Evolutionary conservation across 2,329 filamentous ascomycete species (phyloP).

Genomic region (Akanthomyces uredinophilus): DNA sequence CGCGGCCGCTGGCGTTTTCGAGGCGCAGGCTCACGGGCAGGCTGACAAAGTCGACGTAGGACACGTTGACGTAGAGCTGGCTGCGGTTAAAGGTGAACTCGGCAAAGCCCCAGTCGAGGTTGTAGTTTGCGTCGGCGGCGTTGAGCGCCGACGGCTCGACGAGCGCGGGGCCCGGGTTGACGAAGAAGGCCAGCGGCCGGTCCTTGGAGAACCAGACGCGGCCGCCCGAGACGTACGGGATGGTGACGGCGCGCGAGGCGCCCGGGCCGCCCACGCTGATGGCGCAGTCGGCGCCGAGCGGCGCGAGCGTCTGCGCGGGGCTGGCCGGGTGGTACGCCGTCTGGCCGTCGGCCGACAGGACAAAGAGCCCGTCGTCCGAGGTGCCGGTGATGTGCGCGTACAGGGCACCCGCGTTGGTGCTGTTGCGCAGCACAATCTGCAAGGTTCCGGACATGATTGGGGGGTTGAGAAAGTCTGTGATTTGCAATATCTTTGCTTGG

Average conservation of each 20-base stretch:
- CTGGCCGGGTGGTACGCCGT: conserved; percentile 61
- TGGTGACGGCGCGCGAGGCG: conserved; percentile 52
- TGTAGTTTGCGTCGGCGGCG: conserved; percentile 55
- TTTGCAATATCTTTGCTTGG: background rate
- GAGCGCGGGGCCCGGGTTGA: conserved; percentile 67
- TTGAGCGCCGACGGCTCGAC: conserved; percentile 73
- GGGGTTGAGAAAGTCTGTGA: too few species aligned
- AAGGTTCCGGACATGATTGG: conserved; percentile 33
- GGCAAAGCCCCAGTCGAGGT: conserved; percentile 60
- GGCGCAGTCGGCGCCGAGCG: conserved; percentile 52
- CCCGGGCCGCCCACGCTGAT: conserved; percentile 61
- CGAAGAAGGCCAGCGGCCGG: conserved; percentile 56
- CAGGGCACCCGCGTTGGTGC: conserved; percentile 49
- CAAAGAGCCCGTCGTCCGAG: conserved; percentile 52
- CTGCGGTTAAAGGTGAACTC: conserved; percentile 61
- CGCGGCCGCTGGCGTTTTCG: conserved; percentile 38
- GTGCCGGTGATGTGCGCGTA: conserved; percentile 68
- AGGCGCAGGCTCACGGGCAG: conserved; percentile 57
- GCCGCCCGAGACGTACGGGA: conserved; percentile 66
- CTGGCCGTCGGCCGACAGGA: conserved; percentile 61
- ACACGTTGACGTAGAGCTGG: conserved; percentile 64
- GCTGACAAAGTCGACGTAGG: conserved; percentile 70
- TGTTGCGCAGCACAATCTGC: conserved; percentile 60
- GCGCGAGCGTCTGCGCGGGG: conserved; percentile 44
- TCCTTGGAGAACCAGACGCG: conserved; percentile 67